Evolutionary conservation across 1,139 yeast species (phyloP), one percentile per base, ranked within the genome.

Genomic region (Candida pseudoviswanathii): DNA sequence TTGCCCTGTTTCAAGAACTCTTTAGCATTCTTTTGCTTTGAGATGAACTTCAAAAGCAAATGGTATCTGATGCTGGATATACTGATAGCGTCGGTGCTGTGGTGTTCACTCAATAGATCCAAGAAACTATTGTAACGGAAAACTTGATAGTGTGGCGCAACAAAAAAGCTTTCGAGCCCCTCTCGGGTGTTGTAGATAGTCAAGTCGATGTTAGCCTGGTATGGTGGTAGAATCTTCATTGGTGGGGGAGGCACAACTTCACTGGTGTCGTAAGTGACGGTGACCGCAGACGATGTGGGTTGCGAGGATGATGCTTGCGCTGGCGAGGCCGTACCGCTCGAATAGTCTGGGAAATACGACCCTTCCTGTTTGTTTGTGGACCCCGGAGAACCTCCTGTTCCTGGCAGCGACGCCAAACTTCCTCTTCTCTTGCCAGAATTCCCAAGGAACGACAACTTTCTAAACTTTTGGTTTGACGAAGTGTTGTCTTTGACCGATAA

Each of bases 11-110:
- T 24, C 6, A 33, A 16, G 34, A 48, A 46, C 16, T 45, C 50
- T 34, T 46, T 49, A 1, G 57, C 55, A n/a, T 52, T 51, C 40
- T 61, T 57, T 46, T 67, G 70, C 36, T 70, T 58, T 3, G 59
- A 53, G 16, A 73, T 60, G 44, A 75, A 74, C 50, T 73, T 74
- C 7, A 63, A 55, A 26, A 75, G 60, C 3, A 77, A 72, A 46
- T 71, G 73, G 45, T 66, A 65, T 29, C 81, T 56, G n/a, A 72
- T 65, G 36, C 59, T 65, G 16, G 78, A 75, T 60, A 75, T 75
- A 51, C 67, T 73, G n/a, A 73, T 62, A 0, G 80, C 74, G 54
- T 75, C 80, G 44, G 65, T 64, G 22, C 58, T 56, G 47, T 70
- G 78, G 48, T 70, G 71, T 9, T 65, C 72, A 25, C 64, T 53